Percentiles rank a stretch among this genome's conserved stretches.
These are phyloP conservation scores for Aspergillus bridgeri DNA, from an alignment of 495 filamentous ascomycete species.

Conservation along the genomic window DNA sequence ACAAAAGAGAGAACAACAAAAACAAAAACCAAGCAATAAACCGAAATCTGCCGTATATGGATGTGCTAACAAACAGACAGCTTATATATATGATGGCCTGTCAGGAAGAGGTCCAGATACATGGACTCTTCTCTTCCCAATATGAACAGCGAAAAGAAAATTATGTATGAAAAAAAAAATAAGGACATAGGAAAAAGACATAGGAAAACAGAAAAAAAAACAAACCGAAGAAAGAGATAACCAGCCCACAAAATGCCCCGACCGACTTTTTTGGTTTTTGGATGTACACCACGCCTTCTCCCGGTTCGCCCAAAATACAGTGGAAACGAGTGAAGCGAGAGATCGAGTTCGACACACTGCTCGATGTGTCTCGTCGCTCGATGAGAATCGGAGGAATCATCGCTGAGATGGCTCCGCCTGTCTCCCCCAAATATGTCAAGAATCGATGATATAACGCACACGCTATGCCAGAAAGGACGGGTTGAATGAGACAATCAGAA, in stretches of 20 bases:
- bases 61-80: not conserved
- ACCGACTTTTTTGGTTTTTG: constrained; percentile 4
- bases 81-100: not conserved
- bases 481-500: constrained; percentile 1
- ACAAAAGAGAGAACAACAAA: constrained; percentile 11
- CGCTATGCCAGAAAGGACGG: constrained; percentile 17
- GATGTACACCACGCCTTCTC: constrained; percentile 3
- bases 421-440: constrained; percentile 2
- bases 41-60: constrained; percentile 14
- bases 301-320: constrained; percentile 1
- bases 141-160: constrained; percentile 13
- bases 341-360: not conserved
- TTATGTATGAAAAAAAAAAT: constrained; percentile 6
- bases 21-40: constrained; percentile 11
- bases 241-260: not conserved
- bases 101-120: constrained; percentile 8
- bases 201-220: not conserved
- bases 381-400: not conserved
- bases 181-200: not conserved
- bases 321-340: constrained; percentile 1
- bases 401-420: not conserved
- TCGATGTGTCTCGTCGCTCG: not conserved
- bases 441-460: constrained; percentile 8
- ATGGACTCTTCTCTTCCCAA: constrained; percentile 12
- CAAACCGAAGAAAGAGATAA: not conserved